A percentile compares a stretch with the other conserved stretches of the same genome.
These are phyloP conservation scores for Dillenia suffruticosa DNA, from an alignment of 164 flowering plant species.

Conservation along the genomic window DNA sequence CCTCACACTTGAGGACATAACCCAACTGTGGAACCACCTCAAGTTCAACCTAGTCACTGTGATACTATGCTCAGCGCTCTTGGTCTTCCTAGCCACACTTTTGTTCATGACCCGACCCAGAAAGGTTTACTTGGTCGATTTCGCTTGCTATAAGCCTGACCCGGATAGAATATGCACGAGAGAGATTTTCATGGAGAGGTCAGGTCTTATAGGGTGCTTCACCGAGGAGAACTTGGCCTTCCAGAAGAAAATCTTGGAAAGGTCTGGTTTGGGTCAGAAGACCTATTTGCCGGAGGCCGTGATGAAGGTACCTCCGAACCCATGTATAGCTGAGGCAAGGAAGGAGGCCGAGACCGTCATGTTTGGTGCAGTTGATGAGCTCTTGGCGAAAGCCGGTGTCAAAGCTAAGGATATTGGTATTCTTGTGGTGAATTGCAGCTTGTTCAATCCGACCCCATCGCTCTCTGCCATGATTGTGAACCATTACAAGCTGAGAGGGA, in stretches of 20 bases:
- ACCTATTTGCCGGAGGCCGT: constrained; percentile 68
- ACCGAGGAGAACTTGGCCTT: constrained; percentile 53
- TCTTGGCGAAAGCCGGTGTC: constrained; percentile 62
- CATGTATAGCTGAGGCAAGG: constrained; percentile 74
- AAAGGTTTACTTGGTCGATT: constrained; percentile 55
- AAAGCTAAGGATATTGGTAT: constrained; percentile 77
- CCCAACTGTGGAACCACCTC: constrained; percentile 39
- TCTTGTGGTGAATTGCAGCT: constrained; percentile 71
- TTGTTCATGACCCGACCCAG: constrained; percentile 58
- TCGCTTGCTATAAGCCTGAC: constrained; percentile 69
- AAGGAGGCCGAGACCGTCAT: constrained; percentile 74
- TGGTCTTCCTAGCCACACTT: constrained; percentile 44
- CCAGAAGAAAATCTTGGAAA: constrained; percentile 58
- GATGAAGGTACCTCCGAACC: constrained; percentile 48
- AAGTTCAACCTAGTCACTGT: constrained; percentile 45
- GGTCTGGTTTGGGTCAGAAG: constrained; percentile 72
- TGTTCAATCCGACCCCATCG: constrained; percentile 79
- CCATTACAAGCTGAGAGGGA: constrained; percentile 74
- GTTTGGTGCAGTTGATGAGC: constrained; percentile 74
- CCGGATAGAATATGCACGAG: constrained; percentile 29
- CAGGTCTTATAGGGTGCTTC: constrained; percentile 35
- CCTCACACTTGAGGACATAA: constrained; percentile 20
- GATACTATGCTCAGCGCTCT: constrained; percentile 31
- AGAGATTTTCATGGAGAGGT: constrained; percentile 50
- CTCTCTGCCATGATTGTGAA: constrained; percentile 74